A percentile compares a stretch with the other conserved stretches of the same genome.
These are phyloP conservation scores for Puccinia horiana DNA, from an alignment of 1,284 basidiomycete genomes.

Conservation along the genomic window DNA sequence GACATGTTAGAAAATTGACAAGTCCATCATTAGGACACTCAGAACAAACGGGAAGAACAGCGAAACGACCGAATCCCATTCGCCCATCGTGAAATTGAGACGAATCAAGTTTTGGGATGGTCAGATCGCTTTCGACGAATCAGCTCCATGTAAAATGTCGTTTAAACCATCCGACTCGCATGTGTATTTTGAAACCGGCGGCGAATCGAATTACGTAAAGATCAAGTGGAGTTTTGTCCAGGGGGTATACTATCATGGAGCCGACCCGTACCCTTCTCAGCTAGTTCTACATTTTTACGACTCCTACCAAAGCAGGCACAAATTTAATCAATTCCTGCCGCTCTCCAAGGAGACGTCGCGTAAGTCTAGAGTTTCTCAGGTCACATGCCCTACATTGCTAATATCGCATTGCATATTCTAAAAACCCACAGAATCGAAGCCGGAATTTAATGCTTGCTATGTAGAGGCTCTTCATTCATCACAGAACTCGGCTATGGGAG, in stretches of 20 bases:
- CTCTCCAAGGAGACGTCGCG: neutral
- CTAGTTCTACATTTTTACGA: neutral
- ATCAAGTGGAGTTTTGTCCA: neutral
- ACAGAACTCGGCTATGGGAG: neutral
- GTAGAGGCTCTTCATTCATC: neutral
- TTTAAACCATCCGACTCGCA: neutral
- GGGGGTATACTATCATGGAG: neutral
- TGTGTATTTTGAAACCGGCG: neutral
- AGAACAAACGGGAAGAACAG: neutral
- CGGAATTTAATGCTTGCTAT: neutral
- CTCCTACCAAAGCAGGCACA: too few relatives aligned
- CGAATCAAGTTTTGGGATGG: neutral
- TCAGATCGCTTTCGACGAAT: neutral
- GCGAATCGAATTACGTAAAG: neutral
- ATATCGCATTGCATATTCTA: neutral
- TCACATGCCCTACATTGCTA: neutral
- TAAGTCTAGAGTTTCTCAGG: slow-evolving; percentile 1
- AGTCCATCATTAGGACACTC: neutral
- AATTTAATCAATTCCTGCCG: neutral
- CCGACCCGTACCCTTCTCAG: neutral
- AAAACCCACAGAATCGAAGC: neutral
- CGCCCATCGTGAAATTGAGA: neutral
- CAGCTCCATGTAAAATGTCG: neutral
- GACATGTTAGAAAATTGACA: neutral
- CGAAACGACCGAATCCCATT: neutral